phyloP scores from a whole-genome alignment of 192 early-diverging fungal species.

The Entomortierella parvispora region DNA sequence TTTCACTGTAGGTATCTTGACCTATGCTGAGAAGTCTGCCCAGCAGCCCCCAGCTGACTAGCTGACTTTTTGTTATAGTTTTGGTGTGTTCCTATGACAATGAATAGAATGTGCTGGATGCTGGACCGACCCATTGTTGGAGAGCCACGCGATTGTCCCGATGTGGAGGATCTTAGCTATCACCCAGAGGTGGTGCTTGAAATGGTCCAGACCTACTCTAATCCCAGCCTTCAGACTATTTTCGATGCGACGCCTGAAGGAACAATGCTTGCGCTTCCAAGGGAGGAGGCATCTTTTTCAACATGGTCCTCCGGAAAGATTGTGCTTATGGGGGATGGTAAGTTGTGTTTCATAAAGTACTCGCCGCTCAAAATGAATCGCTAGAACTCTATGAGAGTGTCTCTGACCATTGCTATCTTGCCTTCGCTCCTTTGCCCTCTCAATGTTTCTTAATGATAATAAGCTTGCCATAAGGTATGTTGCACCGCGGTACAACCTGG shows the following conservation, averaged over 20 bases:
- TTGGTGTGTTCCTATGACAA: conserved; percentile 44
- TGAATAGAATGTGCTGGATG: conserved; percentile 37
- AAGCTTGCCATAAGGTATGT: too few relatives aligned
- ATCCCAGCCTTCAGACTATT: conserved; percentile 15
- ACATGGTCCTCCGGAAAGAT: conserved; percentile 41
- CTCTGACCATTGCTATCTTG: too few relatives aligned
- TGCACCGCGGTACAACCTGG: too few relatives aligned
- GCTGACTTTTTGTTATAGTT: conserved; percentile 4
- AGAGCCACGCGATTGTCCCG: conserved; percentile 14
- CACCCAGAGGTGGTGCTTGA: neutral
- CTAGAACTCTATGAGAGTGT: neutral
- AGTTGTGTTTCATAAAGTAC: neutral
- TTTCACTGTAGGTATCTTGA: conserved; percentile 20
- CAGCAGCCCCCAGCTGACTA: neutral
- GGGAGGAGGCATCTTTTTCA: conserved; percentile 31
- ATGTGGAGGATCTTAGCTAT: conserved; percentile 28
- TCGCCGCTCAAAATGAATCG: neutral
- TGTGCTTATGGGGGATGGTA: conserved; percentile 48
- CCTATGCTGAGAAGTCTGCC: neutral
- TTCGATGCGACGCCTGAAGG: conserved; percentile 23
- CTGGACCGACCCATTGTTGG: conserved; percentile 25
- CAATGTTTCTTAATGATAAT: too few relatives aligned
- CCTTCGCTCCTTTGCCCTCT: too few relatives aligned
- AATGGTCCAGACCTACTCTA: conserved; percentile 10
- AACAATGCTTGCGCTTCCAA: conserved; percentile 18